A percentile compares a stretch with the other conserved stretches of the same genome.
Conservation (phyloP, 2,329 filamentous ascomycete species). For the Fusarium phyllophilum region DNA sequence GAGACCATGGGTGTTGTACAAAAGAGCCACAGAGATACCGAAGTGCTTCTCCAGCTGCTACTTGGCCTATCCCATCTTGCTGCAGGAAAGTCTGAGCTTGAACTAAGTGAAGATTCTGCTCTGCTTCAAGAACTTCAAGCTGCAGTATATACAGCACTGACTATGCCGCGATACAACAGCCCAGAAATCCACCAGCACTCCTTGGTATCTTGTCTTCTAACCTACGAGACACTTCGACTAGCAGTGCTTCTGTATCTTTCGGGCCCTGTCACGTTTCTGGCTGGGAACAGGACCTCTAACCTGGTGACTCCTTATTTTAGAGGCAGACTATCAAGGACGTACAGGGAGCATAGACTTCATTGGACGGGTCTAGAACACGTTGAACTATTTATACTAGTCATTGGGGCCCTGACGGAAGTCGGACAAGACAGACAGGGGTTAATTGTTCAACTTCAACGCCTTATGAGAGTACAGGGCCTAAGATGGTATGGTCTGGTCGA, state of each 20-base stretch:
- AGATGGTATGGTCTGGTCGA: neutral
- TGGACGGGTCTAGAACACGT: accelerated
- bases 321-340: neutral
- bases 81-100: neutral
- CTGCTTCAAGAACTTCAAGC: accelerated
- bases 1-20: accelerated
- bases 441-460: accelerated
- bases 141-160: neutral
- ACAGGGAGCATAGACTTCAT: accelerated
- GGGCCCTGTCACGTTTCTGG: neutral
- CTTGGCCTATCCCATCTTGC: neutral
- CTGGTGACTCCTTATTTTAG: neutral
- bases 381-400: neutral
- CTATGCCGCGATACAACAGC: neutral
- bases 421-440: neutral
- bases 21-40: accelerated
- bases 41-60: accelerated
- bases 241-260: neutral
- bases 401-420: neutral
- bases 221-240: neutral
- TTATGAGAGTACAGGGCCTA: neutral
- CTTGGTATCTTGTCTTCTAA: accelerated
- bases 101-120: accelerated
- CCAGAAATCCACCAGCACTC: accelerated
- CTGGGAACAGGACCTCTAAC: neutral